Percentiles rank a stretch among this genome's conserved stretches.
These are phyloP conservation scores for Curvularia sp. DNA, from an alignment of 2,329 filamentous ascomycete species.

Conservation along the genomic window DNA sequence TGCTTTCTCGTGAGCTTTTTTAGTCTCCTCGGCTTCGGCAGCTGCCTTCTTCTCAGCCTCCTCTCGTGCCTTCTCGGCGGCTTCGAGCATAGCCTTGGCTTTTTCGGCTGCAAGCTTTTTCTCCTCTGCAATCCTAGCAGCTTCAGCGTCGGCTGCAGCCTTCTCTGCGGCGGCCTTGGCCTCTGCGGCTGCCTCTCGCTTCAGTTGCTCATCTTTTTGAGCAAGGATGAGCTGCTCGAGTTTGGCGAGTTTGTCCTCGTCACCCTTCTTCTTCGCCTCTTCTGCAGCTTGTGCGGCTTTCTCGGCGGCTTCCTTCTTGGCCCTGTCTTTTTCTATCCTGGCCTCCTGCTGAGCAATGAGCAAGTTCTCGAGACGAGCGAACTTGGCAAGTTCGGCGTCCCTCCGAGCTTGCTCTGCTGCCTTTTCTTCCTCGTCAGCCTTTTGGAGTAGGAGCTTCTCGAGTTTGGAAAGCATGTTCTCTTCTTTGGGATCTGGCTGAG, in stretches of 20 bases:
- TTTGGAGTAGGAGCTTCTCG: constrained; percentile 38
- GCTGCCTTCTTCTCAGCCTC: constrained; percentile 43
- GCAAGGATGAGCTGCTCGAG: constrained; percentile 52
- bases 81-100: constrained; percentile 37
- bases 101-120: constrained; percentile 50
- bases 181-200: constrained; percentile 45
- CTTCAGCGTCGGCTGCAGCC: constrained; percentile 57
- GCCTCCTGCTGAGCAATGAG: constrained; percentile 48
- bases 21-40: constrained; percentile 43
- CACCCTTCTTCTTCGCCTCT: constrained; percentile 46
- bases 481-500: constrained; percentile 35
- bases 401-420: constrained; percentile 39
- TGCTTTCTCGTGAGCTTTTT: constrained; percentile 56
- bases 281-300: constrained; percentile 38
- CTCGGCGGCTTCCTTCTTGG: constrained; percentile 43
- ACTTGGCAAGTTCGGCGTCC: constrained; percentile 45
- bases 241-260: constrained; percentile 44
- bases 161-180: constrained; percentile 50
- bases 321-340: constrained; percentile 46
- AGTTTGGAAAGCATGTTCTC: constrained; percentile 44
- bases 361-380: constrained; percentile 47
- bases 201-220: constrained; percentile 52
- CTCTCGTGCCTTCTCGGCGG: constrained; percentile 41
- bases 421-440: constrained; percentile 40
- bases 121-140: constrained; percentile 60